These are phyloP conservation scores for Casaregolazyma suthepensis DNA, from an alignment of 1,139 yeast genomes.

Conservation along the genomic window DNA sequence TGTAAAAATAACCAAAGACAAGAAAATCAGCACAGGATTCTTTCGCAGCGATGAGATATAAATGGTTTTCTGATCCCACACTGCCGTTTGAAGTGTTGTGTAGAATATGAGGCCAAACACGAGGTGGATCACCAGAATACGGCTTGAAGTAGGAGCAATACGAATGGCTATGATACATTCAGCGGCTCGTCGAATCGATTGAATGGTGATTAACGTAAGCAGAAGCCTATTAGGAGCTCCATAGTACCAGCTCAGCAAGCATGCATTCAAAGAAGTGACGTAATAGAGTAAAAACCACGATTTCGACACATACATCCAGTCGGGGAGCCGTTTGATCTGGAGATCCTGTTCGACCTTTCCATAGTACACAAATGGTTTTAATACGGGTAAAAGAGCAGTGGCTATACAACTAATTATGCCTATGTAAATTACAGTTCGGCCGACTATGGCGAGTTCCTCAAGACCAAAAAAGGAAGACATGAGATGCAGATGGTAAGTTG, in stretches of 20 bases:
- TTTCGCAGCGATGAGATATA: background rate
- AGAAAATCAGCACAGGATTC: background rate
- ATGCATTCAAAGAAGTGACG: slow-evolving; percentile 20
- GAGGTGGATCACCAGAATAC: slow-evolving; percentile 73
- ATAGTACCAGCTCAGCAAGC: slow-evolving; percentile 6
- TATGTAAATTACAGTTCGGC: slow-evolving; percentile 1
- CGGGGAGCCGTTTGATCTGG: slow-evolving; percentile 14
- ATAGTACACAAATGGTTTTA: slow-evolving; percentile 21
- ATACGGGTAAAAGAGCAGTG: slow-evolving; percentile 24
- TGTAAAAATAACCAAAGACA: slow-evolving; percentile 31
- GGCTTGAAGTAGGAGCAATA: slow-evolving; percentile 40
- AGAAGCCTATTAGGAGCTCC: slow-evolving; percentile 5
- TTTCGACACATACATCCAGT: slow-evolving; percentile 38
- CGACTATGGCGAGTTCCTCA: background rate
- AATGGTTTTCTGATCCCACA: slow-evolving; percentile 3
- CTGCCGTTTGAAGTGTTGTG: slow-evolving; percentile 33
- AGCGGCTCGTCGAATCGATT: slow-evolving; percentile 54
- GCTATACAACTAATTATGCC: slow-evolving; percentile 13
- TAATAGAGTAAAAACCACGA: slow-evolving; percentile 44
- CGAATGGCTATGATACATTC: slow-evolving; percentile 55
- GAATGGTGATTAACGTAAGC: slow-evolving; percentile 37
- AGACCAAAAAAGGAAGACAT: background rate
- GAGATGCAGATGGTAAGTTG: background rate
- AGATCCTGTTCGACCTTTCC: slow-evolving; percentile 22
- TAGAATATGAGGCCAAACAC: slow-evolving; percentile 69